phyloP scores from a whole-genome alignment of 1,284 basidiomycete genomes.

The Heterobasidion parviporum region DNA sequence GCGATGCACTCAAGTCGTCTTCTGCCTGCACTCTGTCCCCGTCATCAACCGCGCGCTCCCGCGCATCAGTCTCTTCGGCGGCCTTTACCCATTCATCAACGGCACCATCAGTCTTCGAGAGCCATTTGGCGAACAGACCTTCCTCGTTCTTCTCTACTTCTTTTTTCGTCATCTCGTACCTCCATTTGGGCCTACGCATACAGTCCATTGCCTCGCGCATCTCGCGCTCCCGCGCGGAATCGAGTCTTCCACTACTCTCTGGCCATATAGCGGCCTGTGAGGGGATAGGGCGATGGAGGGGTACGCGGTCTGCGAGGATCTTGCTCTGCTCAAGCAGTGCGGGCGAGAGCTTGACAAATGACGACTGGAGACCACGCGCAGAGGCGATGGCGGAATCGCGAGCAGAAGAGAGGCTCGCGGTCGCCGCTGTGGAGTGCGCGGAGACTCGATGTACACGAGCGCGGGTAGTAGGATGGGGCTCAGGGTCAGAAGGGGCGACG shows the following conservation, averaged over 20 bases:
- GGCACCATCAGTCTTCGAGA: slow-evolving; percentile 39
- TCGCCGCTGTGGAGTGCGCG: slow-evolving; percentile 10
- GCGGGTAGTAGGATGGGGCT: slow-evolving; percentile 18
- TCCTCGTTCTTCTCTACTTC: slow-evolving; percentile 87
- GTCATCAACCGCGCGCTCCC: not conserved
- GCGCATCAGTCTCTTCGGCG: slow-evolving; percentile 3
- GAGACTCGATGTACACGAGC: slow-evolving; percentile 17
- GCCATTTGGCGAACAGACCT: slow-evolving; percentile 77
- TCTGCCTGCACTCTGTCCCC: not conserved
- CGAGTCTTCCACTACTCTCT: slow-evolving; percentile 1
- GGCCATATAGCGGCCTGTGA: slow-evolving; percentile 29
- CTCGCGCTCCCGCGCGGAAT: slow-evolving; percentile 35
- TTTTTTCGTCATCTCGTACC: slow-evolving; percentile 47
- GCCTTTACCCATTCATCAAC: slow-evolving; percentile 1
- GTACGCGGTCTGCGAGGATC: slow-evolving; percentile 44
- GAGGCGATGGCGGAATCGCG: slow-evolving; percentile 27
- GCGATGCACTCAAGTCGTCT: slow-evolving; percentile 31
- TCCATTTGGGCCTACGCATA: slow-evolving; percentile 59
- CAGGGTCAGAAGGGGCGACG: not conserved
- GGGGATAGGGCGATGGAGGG: slow-evolving; percentile 55
- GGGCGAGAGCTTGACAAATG: slow-evolving; percentile 60
- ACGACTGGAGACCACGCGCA: slow-evolving; percentile 56
- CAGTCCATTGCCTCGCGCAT: slow-evolving; percentile 31
- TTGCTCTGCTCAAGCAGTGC: slow-evolving; percentile 59
- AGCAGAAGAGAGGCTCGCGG: slow-evolving; percentile 16